Base-by-base conservation (phyloP, 1,139 yeast species). In the Lodderomyces margitis region DNA sequence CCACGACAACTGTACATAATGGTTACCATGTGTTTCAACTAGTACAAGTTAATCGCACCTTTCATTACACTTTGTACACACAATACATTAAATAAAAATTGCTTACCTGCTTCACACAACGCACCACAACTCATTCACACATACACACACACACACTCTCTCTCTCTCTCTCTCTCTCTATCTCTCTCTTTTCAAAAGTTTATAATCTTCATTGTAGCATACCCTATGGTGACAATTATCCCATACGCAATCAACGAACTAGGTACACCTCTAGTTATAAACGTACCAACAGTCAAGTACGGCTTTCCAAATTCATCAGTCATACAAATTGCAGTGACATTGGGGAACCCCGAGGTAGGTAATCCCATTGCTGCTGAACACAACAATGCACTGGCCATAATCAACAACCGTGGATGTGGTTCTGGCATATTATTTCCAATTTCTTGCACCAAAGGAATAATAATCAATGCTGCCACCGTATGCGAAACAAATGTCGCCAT, bases 281-380 rank as follows among this genome's bases (percentile, higher is more conserved):
- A 83, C 0, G 83, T 78, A 34, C 74, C 67, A 25, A 82, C 85
- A n/a, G 76, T 74, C 54, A 83, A 67, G 51, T 82, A 83, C 36
- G 86, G 78, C 39, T 76, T 75, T 17, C 88, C 88, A 45, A 82
- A 72, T 45, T 81, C 83, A 55, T 83, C 88, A 3, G 83, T 75
- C 83, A 81, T 81, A 41, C 87, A 81, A 49, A 82, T 82, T 2
- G 89, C 89, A n/a, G 87, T 83, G 23, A 82, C 86, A 54, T 83
- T 83, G 17, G 91, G 91, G 67, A 83, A 83, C 1, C 91, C 91
- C 1, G 85, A 78, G 2, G 87, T 81, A 2, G 89, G 87, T 45
- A 83, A 67, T 21, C 87, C 89, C 88, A 83, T 83, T 48, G 89
- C 91, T 43, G 84, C 80, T 7, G 87, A 81, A 30, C 88, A 79